These are phyloP conservation scores for Leccinum solheimii DNA, from an alignment of 1,284 basidiomycete species.

Conservation along the genomic window DNA sequence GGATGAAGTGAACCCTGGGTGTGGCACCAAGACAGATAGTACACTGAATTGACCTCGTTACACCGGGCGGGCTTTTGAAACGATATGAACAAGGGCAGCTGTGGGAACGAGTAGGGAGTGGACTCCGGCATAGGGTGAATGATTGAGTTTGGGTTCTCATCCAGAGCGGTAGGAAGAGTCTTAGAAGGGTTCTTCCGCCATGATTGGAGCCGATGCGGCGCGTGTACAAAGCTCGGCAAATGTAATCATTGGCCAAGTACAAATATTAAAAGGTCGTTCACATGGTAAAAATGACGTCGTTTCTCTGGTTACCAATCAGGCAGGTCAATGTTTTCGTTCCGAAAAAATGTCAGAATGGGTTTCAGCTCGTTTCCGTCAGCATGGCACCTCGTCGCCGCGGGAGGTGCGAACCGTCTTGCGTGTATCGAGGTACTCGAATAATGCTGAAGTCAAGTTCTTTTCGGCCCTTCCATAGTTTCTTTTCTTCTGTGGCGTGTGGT, in stretches of 20 bases:
- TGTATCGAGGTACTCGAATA: slow-evolving; percentile 3
- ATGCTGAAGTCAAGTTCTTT: background rate
- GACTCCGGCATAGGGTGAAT: background rate
- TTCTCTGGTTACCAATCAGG: slow-evolving; percentile 23
- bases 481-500: slow-evolving; percentile 26
- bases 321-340: background rate
- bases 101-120: background rate
- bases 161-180: background rate
- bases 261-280: slow-evolving; percentile 12
- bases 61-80: background rate
- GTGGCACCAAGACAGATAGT: background rate
- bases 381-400: slow-evolving; percentile 9
- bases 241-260: background rate
- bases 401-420: slow-evolving; percentile 5
- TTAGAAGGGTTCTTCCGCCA: background rate
- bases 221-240: background rate
- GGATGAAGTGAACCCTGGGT: slow-evolving; percentile 7
- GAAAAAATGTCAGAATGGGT: slow-evolving; percentile 9
- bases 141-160: background rate
- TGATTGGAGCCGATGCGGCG: background rate
- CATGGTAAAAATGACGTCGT: slow-evolving; percentile 26
- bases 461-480: background rate
- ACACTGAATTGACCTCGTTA: background rate
- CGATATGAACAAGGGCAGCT: background rate
- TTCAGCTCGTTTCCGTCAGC: slow-evolving; percentile 23